Evolutionary conservation across 73 alveolate genomes (phyloP).

Genomic region (Paramecium sonneborni): DNA sequence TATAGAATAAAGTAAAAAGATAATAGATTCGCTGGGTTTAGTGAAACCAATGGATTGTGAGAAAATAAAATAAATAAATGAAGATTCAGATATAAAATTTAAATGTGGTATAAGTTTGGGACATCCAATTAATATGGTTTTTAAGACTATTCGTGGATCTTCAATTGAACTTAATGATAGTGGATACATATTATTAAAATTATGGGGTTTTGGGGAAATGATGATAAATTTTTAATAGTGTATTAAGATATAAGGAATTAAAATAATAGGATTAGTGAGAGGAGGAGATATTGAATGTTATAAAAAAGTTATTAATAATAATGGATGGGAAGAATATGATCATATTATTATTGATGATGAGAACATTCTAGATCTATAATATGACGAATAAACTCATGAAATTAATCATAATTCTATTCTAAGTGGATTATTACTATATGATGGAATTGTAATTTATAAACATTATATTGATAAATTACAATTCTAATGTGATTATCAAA

Average conservation of each 20-base stretch:
- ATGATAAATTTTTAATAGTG: slow-evolving; percentile 10
- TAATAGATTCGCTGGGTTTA: slow-evolving; percentile 26
- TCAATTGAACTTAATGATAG: neutral
- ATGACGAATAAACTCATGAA: neutral
- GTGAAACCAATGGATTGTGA: neutral
- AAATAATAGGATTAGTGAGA: slow-evolving; percentile 21
- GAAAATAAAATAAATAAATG: neutral
- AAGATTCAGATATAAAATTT: neutral
- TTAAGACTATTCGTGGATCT: neutral
- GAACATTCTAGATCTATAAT: neutral
- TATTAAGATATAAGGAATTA: neutral
- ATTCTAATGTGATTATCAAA: neutral
- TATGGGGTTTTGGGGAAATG: neutral
- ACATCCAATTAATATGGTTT: neutral
- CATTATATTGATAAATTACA: neutral
- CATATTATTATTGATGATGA: neutral
- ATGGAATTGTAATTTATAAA: neutral
- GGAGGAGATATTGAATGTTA: neutral
- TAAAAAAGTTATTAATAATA: neutral
- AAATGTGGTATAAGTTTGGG: neutral
- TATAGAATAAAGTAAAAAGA: neutral
- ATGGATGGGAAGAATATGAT: slow-evolving; percentile 26
- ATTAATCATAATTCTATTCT: neutral
- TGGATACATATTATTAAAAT: slow-evolving; percentile 4
- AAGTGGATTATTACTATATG: slow-evolving; percentile 2